A percentile compares a stretch with the other conserved stretches of the same genome.
Evolutionary conservation across 2,329 filamentous ascomycete genomes (phyloP).

Genomic region (Daldinia eschscholtzii): DNA sequence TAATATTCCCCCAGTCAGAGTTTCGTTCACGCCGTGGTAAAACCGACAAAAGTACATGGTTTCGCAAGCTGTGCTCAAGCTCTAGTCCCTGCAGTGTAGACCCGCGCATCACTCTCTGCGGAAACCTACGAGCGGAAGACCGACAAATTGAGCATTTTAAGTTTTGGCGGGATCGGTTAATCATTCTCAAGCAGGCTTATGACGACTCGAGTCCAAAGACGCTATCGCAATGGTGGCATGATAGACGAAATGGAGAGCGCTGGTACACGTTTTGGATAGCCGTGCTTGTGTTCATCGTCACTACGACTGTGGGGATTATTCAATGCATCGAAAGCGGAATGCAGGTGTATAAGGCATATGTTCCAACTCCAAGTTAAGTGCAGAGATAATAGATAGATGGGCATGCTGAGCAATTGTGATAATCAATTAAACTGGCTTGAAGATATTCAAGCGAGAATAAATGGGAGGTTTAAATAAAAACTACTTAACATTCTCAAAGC

Average conservation of each 20-base stretch:
- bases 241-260: conserved; percentile 8
- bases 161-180: background rate
- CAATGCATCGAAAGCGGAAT: conserved; percentile 11
- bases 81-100: background rate
- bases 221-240: background rate
- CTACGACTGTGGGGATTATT: conserved; percentile 14
- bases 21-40: background rate
- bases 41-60: background rate
- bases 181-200: background rate
- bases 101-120: background rate
- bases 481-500: too few relatives aligned
- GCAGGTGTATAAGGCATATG: background rate
- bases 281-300: conserved; percentile 23
- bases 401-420: background rate
- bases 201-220: background rate
- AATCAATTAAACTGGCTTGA: background rate
- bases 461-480: too few relatives aligned
- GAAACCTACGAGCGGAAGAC: background rate
- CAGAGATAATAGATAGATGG: background rate
- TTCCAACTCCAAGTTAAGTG: background rate
- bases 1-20: background rate
- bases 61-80: background rate
- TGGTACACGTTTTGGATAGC: conserved; percentile 23
- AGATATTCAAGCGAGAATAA: background rate
- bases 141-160: background rate